Evolutionary conservation across 2,329 filamentous ascomycete species (phyloP).

Genomic region (Ophiostoma ulmi): DNA sequence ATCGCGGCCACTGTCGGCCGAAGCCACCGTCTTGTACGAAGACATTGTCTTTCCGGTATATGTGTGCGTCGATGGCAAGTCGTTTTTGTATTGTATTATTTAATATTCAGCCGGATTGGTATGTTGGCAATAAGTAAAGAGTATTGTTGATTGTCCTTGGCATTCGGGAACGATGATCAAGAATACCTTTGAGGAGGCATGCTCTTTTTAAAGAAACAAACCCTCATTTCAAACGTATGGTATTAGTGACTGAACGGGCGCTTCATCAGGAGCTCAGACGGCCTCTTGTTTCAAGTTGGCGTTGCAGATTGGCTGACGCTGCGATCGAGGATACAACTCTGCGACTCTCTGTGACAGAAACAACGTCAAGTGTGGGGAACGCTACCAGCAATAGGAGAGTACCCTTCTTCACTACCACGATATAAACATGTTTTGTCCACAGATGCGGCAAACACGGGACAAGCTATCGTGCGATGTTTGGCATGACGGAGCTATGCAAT

Average conservation of each 20-base stretch:
- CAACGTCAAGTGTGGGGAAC: conserved; percentile 10
- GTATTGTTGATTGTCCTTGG: background rate
- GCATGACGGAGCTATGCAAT: background rate
- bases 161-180: background rate
- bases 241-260: background rate
- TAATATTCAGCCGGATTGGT: background rate
- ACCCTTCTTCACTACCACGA: background rate
- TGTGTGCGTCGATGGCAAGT: background rate
- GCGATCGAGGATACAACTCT: background rate
- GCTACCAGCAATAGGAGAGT: background rate
- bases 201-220: background rate
- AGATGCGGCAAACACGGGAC: background rate
- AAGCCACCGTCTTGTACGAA: conserved; percentile 20
- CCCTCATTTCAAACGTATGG: background rate
- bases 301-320: conserved; percentile 5
- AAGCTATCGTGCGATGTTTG: conserved; percentile 5
- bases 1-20: conserved; percentile 15
- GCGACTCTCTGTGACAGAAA: conserved; percentile 12
- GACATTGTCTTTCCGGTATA: background rate
- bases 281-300: conserved; percentile 14
- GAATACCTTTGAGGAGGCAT: background rate
- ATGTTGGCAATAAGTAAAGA: background rate
- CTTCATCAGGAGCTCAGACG: background rate
- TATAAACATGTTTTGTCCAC: background rate
- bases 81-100: background rate